These are phyloP conservation scores for Colletotrichum cordylinicola DNA, from an alignment of 2,329 filamentous ascomycete genomes.

Conservation along the genomic window DNA sequence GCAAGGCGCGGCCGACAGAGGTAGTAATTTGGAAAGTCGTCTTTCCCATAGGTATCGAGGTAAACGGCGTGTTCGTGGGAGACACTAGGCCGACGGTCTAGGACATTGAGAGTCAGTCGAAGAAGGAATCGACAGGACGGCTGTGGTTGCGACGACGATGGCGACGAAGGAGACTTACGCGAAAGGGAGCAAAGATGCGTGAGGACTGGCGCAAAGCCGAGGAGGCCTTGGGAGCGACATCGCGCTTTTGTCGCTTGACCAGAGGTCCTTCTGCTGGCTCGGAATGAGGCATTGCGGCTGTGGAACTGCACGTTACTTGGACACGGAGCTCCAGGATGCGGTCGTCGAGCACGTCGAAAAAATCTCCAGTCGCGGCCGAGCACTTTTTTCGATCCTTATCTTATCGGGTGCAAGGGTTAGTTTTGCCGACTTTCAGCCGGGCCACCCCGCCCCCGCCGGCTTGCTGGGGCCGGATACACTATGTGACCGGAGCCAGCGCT, in stretches of 20 bases:
- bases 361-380: background rate
- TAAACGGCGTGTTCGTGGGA: constrained; percentile 88
- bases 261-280: constrained; percentile 63
- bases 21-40: constrained; percentile 98
- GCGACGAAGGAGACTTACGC: constrained; percentile 62
- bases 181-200: constrained; percentile 90
- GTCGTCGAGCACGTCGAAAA: background rate
- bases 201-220: constrained; percentile 59
- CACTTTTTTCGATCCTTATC: constrained; percentile 12
- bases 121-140: background rate
- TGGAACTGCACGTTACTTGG: background rate
- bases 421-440: constrained; percentile 2
- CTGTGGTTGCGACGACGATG: background rate
- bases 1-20: constrained; percentile 85
- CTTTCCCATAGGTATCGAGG: constrained; percentile 86
- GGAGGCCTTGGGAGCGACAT: constrained; percentile 43
- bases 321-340: background rate
- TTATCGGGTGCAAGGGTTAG: background rate
- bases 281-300: constrained; percentile 58
- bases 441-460: background rate
- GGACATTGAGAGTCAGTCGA: background rate
- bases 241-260: constrained; percentile 78
- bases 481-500: background rate
- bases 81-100: constrained; percentile 94
- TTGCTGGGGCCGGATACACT: background rate